Evolutionary conservation across 2,329 filamentous ascomycete genomes (phyloP).

Genomic region (Aspergillus flavus): DNA sequence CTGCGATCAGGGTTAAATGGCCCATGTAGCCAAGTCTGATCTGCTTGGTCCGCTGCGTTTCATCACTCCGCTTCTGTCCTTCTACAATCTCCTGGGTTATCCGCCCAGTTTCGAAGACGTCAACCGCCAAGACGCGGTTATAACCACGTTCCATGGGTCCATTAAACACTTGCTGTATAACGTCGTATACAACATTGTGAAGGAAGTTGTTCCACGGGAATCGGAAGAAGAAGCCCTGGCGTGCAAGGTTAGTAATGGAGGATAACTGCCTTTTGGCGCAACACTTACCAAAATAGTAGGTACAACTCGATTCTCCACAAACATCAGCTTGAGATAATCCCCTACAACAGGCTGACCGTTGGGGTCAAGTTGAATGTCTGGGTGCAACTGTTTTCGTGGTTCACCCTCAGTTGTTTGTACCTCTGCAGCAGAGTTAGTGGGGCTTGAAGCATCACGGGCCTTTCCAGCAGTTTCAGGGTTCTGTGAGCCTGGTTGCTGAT

Average conservation of each 20-base stretch:
- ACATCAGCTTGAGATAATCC: constrained; percentile 92
- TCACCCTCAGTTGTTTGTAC: constrained; percentile 25
- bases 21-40: constrained; percentile 99
- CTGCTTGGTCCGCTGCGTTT: constrained; percentile 77
- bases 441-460: constrained; percentile 17
- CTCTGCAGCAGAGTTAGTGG: constrained; percentile 22
- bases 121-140: constrained; percentile 85
- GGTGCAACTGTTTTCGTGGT: constrained; percentile 27
- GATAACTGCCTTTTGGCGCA: neutral
- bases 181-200: constrained; percentile 98
- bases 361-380: constrained; percentile 59
- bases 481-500: constrained; percentile 24
- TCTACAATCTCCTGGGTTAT: constrained; percentile 91
- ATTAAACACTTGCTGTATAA: constrained; percentile 98
- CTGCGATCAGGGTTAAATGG: constrained; percentile 92
- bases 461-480: constrained; percentile 24
- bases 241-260: constrained; percentile 6
- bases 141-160: constrained; percentile 95
- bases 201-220: constrained; percentile 99
- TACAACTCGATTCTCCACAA: constrained; percentile 91
- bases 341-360: constrained; percentile 81
- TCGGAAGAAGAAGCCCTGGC: constrained; percentile 91
- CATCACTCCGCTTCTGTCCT: constrained; percentile 84
- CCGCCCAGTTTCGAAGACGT: constrained; percentile 87
- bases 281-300: constrained; percentile 85